Base-by-base conservation (phyloP, 768 basidiomycete species). In the Phylloporus rhodoxanthus region DNA sequence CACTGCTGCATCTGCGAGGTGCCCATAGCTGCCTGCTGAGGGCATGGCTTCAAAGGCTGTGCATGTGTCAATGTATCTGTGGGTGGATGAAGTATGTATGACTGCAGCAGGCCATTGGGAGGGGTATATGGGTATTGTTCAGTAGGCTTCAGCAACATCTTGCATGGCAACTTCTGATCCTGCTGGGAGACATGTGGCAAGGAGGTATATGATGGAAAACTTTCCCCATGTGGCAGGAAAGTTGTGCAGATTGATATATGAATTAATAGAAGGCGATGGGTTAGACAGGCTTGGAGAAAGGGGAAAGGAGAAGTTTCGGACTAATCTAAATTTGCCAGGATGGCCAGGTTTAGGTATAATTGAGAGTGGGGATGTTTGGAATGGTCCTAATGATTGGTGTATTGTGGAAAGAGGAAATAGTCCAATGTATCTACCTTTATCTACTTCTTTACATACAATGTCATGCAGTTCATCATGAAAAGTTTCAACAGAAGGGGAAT, bases 241-340 rank as follows among this genome's bases (percentile, higher is more conserved):
- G 0, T 41, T 2, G 0, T 5, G 0, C 0, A 33, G 0, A 4
- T 8, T 1, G 0, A 48, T 17, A 2, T 2, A 1, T 0, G 39
- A 41, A n/a, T 55, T 55, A 0, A 46, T 37, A 1, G 43, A 53
- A 0, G 30, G 39, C 0, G 2, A 8, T 0, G 43, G 37, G 2
- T 17, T 29, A 8, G 0, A 2, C 0, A 0, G 15, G 1, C 1
- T 20, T n/a, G 0, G 39, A 28, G 15, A 7, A 7, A 26, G 10
- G 11, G 1, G 51, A 2, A 48, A 48, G 0, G 54, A 55, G 3
- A 45, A 52, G 0, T 52, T 54, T 4, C 52, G 50, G 0, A 54
- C 2, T 1, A 54, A 4, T 5, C 39, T 5, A 4, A n/a, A 51
- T 8, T 47, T 52, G 1, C 28, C 42, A 0, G 41, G 42, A 0